These are phyloP conservation scores for Echinochloa phyllopogon DNA, from an alignment of 176 grass and related monocot species.

Conservation along the genomic window DNA sequence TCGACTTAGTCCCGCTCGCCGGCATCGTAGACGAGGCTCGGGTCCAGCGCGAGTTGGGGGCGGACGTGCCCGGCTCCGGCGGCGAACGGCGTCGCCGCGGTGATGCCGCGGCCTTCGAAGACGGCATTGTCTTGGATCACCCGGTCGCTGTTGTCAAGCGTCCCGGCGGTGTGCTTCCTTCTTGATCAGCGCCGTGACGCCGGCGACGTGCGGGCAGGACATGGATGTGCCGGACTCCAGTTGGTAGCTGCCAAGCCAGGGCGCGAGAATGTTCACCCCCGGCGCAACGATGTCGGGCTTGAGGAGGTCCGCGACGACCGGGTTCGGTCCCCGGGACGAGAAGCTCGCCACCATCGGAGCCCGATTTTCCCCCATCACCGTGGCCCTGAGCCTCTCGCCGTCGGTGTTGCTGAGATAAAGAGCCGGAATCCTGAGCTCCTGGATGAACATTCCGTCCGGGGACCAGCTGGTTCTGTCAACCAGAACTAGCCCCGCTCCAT, in stretches of 20 bases:
- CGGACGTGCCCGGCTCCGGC: background rate
- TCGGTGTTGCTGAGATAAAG: too few species aligned
- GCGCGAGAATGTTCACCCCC: conserved; percentile 22
- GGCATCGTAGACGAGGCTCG: conserved; percentile 17
- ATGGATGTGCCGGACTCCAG: conserved; percentile 55
- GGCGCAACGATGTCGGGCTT: background rate
- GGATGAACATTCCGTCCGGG: too few species aligned
- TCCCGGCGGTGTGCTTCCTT: conserved; percentile 46
- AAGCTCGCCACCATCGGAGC: background rate
- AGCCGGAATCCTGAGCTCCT: too few species aligned
- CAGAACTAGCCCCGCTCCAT: background rate
- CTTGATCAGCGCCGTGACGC: conserved; percentile 46
- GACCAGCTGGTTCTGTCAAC: background rate
- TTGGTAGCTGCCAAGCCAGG: background rate
- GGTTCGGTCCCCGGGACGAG: background rate
- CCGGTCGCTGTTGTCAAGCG: conserved; percentile 46
- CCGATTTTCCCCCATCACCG: too few species aligned
- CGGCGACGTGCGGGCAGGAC: conserved; percentile 53
- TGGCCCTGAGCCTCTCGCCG: background rate
- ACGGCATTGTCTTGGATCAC: conserved; percentile 31
- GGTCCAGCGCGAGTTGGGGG: background rate
- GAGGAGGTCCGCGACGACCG: background rate
- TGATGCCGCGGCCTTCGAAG: background rate
- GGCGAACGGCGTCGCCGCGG: background rate
- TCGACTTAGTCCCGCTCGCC: background rate